Base-by-base conservation (phyloP, 2,329 filamentous ascomycete genomes). In the Microsporum canis region DNA sequence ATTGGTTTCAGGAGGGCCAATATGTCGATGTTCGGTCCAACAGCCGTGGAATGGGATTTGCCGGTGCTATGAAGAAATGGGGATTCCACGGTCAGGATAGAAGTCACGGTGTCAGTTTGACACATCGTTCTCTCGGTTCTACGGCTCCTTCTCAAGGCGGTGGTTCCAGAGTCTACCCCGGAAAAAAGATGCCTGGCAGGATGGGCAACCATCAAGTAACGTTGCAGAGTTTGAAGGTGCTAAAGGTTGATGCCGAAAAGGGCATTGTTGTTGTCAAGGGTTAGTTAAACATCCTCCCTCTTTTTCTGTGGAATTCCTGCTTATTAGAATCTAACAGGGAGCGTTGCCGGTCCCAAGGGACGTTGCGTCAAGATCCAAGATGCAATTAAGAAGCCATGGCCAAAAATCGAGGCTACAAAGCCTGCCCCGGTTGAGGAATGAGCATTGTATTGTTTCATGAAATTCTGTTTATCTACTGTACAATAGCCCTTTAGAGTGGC, bases 51-150 rank as follows among this genome's bases (percentile, higher is more conserved):
- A 92, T 90, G 83, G 94, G 94, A 5, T 99, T 96, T 73, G 89
- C 88, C 7, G 94, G 94, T 82, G 94, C 89, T 67, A 99, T 99
- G 94, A 99, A 99, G 84, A 83, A 89, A 68, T 89, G 92, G 78
- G 91, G 91, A 38, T 97, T 94, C 76, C 75, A 79, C 34, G 94
- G 94, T 69, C 94, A 99, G 79, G 88, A 86, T 67, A 89, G 90
- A 61, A 91, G 87, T 68, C 94, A 99, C 82, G 94, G 94, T 82
- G 92, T 95, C 77, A 96, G 91, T 71, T 85, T 91, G 78, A 91
- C 89, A 71, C 94, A 99, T 81, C 84, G 94, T 71, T 88, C 88
- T 33, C 89, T 96, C 78, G 94, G 94, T 80, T 92, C 90, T 38
- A 82, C 87, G 5, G 94, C 94, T 73, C 89, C 88, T 63, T 88